phyloP scores from a whole-genome alignment of 2,329 filamentous ascomycete species.

The Tricladium varicosporioides region DNA sequence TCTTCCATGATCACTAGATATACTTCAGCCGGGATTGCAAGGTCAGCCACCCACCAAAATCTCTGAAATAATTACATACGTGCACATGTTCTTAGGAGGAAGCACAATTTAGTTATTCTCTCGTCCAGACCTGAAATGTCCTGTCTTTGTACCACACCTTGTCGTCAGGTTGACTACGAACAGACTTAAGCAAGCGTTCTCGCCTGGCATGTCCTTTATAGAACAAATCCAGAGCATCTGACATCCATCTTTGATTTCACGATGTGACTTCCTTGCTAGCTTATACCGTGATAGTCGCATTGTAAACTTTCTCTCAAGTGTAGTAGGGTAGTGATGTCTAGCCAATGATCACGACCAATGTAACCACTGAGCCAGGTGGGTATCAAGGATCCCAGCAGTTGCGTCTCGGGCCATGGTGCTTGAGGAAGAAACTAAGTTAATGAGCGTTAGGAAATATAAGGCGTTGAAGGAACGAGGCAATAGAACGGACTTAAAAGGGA shows the following conservation, averaged over 20 bases:
- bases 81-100: slow-evolving; percentile 9
- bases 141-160: background rate
- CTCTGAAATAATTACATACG: background rate
- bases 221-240: slow-evolving; percentile 5
- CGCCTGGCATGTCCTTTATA: slow-evolving; percentile 5
- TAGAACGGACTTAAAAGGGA: no score
- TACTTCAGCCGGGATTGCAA: background rate
- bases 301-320: background rate
- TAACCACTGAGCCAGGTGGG: background rate
- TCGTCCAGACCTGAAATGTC: slow-evolving; percentile 16
- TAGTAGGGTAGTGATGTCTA: background rate
- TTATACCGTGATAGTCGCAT: background rate
- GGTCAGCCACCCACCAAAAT: background rate
- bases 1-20: slow-evolving; percentile 5
- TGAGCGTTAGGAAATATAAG: no score
- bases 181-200: background rate
- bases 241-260: slow-evolving; percentile 9
- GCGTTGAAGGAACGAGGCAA: no score
- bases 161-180: no score
- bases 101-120: slow-evolving; percentile 10
- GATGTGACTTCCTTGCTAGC: background rate
- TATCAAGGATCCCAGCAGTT: background rate
- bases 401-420: background rate
- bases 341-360: background rate
- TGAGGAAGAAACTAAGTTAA: background rate